Base-by-base conservation (phyloP, 2,329 filamentous ascomycete genomes). In the Claviceps africana region DNA sequence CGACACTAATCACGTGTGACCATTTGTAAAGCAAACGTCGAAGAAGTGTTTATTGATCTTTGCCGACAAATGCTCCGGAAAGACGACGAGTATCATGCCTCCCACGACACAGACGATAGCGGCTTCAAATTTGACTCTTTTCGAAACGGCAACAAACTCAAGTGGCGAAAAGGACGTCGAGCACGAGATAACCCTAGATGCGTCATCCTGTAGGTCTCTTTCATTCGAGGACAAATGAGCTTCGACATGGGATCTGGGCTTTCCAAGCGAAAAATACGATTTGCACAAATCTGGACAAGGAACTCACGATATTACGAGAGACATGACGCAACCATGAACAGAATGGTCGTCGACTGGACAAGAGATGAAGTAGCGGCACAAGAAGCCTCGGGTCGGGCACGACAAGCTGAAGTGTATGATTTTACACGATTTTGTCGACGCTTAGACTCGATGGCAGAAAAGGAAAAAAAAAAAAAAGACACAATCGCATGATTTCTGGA, bases 21-120 rank as follows among this genome's bases (percentile, higher is more conserved):
- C n/a, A 8, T 17, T 8, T 21, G 21, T 37, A 9, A 25, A 80
- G 77, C 85, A 56, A 95, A 95, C 60, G 89, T 95, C 17, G 88
- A 95, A 60, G 89, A 95, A 65, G 87, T 90, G 47, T 95, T 95
- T 67, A 72, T 87, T 58, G 86, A 93, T 65, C 76, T 94, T 52
- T 91, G 86, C 63, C 78, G 86, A 55, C 87, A 93, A 66, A 88
- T 94, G 70, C 80, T 93, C 53, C 77, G 82, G 56, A 86, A 82
- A 60, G 86, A 91, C 56, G 79, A 82, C 60, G 68, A 71, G 17
- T 54, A 54, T 21, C 65, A 70, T 25, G 56, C 62, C 37, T 43
- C 56, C 40, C 59, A 59, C 21, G 67, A 70, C 8, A 63, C 61
- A 17, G 66, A 70, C 19, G 67, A 73, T 17, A 66, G 45, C 8